Evolutionary conservation across 2,329 filamentous ascomycete genomes (phyloP).

Genomic region (Zasmidium cellare): DNA sequence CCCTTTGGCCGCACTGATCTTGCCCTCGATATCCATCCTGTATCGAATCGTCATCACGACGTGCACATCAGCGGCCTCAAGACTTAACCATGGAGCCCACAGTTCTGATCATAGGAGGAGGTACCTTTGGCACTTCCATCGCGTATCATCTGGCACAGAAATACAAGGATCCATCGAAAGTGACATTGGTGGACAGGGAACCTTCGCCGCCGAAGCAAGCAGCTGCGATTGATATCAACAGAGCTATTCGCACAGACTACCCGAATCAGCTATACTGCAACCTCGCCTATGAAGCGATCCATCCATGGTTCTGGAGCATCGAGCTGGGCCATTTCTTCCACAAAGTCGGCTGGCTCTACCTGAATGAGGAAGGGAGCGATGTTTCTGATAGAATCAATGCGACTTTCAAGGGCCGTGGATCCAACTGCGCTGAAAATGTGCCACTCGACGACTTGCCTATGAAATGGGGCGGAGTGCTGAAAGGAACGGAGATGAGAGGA

Average conservation of each 20-base stretch:
- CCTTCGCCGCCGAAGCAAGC: conserved; percentile 48
- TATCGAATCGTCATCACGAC: not conserved
- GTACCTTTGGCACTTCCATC: conserved; percentile 26
- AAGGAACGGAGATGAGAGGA: conserved; percentile 38
- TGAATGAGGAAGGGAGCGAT: conserved; percentile 40
- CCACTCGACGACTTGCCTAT: conserved; percentile 41
- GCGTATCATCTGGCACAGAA: conserved; percentile 40
- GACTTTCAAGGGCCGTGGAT: conserved; percentile 52
- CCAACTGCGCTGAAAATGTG: conserved; percentile 43
- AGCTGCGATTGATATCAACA: conserved; percentile 34
- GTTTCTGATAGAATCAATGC: conserved; percentile 49
- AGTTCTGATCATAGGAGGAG: conserved; percentile 27
- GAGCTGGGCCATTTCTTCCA: conserved; percentile 52
- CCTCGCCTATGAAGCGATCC: conserved; percentile 40
- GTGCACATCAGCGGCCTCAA: not conserved
- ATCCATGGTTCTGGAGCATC: conserved; percentile 37
- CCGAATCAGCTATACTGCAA: conserved; percentile 29
- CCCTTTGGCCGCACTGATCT: not conserved
- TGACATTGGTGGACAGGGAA: conserved; percentile 61
- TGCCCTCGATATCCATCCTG: not conserved
- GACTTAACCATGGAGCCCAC: conserved; percentile 13
- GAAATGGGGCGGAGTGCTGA: conserved; percentile 42
- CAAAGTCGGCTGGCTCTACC: conserved; percentile 55
- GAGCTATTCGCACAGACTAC: conserved; percentile 36
- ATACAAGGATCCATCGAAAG: conserved; percentile 48